These are phyloP conservation scores for Physcia stellaris DNA, from an alignment of 495 filamentous ascomycete species.

Conservation along the genomic window DNA sequence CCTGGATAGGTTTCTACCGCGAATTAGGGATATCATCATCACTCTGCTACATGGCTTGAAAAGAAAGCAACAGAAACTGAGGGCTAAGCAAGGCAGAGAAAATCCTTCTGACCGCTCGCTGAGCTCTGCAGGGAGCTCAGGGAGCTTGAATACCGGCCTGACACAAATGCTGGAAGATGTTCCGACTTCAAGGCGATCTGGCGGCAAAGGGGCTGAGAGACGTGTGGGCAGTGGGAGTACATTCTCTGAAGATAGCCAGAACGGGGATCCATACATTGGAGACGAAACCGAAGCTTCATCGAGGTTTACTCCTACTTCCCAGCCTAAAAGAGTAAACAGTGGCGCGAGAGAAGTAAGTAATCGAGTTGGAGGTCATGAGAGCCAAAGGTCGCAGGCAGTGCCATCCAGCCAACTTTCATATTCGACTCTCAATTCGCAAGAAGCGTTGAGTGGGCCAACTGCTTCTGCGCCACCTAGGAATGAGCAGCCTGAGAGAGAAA, in stretches of 20 bases:
- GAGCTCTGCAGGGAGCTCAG: constrained; percentile 35
- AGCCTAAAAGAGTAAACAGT: constrained; percentile 9
- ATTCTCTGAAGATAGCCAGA: constrained; percentile 6
- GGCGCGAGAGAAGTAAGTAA: constrained; percentile 5
- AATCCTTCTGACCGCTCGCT: constrained; percentile 33
- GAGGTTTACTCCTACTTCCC: constrained; percentile 26
- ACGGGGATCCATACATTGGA: constrained; percentile 21
- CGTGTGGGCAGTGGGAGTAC: constrained; percentile 35
- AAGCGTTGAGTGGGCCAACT: background rate
- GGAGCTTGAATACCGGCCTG: constrained; percentile 44
- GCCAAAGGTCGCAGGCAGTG: constrained; percentile 31
- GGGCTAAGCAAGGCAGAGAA: constrained; percentile 66
- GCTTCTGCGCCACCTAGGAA: constrained; percentile 15
- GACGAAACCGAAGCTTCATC: constrained; percentile 33
- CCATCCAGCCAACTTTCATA: constrained; percentile 35
- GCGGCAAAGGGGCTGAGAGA: constrained; percentile 21
- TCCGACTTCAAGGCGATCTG: constrained; percentile 21
- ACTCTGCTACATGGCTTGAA: constrained; percentile 91
- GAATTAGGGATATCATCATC: constrained; percentile 95
- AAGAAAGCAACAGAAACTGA: constrained; percentile 82
- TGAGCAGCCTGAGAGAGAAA: constrained; percentile 19
- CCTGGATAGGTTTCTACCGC: constrained; percentile 79
- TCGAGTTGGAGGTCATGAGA: constrained; percentile 29
- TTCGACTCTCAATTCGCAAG: constrained; percentile 54
- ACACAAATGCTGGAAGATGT: constrained; percentile 54